Evolutionary conservation across 2,329 filamentous ascomycete species (phyloP).

Genomic region (Claviceps citrina): DNA sequence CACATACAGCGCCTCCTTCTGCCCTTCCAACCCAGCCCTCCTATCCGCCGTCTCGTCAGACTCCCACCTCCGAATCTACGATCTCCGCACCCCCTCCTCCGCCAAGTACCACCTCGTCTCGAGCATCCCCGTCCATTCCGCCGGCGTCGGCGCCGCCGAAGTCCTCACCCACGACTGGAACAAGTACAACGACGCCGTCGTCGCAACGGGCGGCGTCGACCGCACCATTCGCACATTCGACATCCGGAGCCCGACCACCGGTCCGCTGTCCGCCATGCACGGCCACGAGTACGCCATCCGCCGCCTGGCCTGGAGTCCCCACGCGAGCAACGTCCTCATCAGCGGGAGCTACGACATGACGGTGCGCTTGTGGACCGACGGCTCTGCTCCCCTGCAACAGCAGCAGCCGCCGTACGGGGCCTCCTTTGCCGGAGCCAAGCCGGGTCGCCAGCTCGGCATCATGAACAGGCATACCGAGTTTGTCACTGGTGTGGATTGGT

Average conservation of each 20-base stretch:
- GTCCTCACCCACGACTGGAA: conserved; percentile 97
- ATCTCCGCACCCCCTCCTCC: conserved; percentile 71
- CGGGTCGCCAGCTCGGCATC: conserved; percentile 60
- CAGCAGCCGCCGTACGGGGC: too few species aligned
- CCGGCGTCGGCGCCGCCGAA: conserved; percentile 48
- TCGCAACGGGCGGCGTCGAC: conserved; percentile 85
- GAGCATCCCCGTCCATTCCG: conserved; percentile 68
- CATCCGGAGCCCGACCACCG: conserved; percentile 57
- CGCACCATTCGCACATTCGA: conserved; percentile 79
- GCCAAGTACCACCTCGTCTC: conserved; percentile 77
- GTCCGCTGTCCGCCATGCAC: conserved; percentile 56
- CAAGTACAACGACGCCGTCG: conserved; percentile 74
- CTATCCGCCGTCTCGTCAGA: conserved; percentile 82
- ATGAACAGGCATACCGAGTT: conserved; percentile 96
- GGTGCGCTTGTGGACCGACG: conserved; percentile 84
- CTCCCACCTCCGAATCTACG: conserved; percentile 77
- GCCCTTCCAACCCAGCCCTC: conserved; percentile 70
- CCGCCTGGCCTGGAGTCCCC: conserved; percentile 79
- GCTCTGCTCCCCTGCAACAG: conserved; percentile 29
- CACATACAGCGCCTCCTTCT: conserved; percentile 87
- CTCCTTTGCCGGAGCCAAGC: conserved; percentile 22
- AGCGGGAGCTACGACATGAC: conserved; percentile 98
- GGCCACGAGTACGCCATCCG: conserved; percentile 88
- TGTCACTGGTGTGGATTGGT: conserved; percentile 93
- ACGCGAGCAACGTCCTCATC: conserved; percentile 74